Evolutionary conservation across 352 stramenopile genomes (phyloP).

Genomic region (Pythium grandisporangium): DNA sequence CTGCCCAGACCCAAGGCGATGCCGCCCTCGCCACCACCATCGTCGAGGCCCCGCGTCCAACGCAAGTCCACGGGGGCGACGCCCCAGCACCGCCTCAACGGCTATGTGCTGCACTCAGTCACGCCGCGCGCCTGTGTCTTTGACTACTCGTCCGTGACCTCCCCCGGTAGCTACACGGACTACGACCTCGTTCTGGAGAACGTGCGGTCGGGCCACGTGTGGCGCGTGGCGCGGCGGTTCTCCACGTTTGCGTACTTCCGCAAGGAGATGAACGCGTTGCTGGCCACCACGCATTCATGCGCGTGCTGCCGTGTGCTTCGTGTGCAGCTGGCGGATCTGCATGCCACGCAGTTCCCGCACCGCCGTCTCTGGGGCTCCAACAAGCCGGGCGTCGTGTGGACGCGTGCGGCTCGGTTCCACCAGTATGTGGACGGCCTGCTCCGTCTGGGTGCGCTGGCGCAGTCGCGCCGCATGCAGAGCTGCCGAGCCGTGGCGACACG

Average conservation of each 20-base stretch:
- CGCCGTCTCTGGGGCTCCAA: conserved; percentile 55
- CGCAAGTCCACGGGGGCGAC: conserved; percentile 1
- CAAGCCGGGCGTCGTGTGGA: conserved; percentile 22
- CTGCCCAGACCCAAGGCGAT: no score
- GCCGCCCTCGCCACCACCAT: conserved; percentile 1
- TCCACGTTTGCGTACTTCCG: conserved; percentile 55
- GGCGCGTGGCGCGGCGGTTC: conserved; percentile 60
- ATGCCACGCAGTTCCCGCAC: conserved; percentile 36
- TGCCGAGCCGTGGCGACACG: conserved; percentile 40
- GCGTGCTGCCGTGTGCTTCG: conserved; percentile 46
- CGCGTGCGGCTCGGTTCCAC: conserved; percentile 40
- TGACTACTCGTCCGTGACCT: conserved; percentile 32
- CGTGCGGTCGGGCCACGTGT: conserved; percentile 33
- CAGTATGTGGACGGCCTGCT: conserved; percentile 47
- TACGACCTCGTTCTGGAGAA: conserved; percentile 61
- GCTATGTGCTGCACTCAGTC: conserved; percentile 54
- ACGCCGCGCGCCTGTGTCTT: conserved; percentile 30
- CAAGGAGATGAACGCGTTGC: conserved; percentile 38
- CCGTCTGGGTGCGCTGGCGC: conserved; percentile 34
- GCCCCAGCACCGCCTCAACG: conserved; percentile 33
- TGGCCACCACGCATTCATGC: conserved; percentile 49
- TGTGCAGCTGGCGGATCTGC: conserved; percentile 30
- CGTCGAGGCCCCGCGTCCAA: background rate
- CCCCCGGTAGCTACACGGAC: conserved; percentile 39
- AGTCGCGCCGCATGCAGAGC: conserved; percentile 38